Base-by-base conservation (phyloP, 129 eudicot genomes). In the Artemisia annua region DNA sequence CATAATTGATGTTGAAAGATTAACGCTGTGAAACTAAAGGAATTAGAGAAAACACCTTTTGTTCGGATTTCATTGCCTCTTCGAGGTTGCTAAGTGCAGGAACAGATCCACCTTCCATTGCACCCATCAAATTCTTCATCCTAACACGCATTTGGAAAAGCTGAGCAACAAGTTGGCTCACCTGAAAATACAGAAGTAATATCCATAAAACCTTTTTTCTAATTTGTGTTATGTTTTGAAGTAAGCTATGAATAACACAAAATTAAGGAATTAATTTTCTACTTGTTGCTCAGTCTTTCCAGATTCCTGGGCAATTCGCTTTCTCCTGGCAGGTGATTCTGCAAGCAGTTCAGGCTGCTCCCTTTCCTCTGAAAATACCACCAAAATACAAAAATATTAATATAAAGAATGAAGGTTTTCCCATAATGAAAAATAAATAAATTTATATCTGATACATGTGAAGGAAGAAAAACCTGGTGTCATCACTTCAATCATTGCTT, bases 201-300 rank as follows among this genome's bases (percentile, higher is more conserved):
- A 48, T 72, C 24, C 44, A 3, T 6, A 17, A 35, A 74, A n/a
- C 2, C 56, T 19, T 53, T 19, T 49, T 67, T 57, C 14, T 11
- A 15, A 0, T 15, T 63, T 12, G 2, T 20, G 64, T 26, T 30
- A 19, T 16, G 24, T n/a, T 20, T 15, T 3, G 43, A 35, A 35
- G 43, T 39, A 12, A 54, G n/a, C 46, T 9, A 5, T 16, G 10
- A 39, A 54, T 17, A 28, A 8, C 67, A 52, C 2, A 17, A 70
- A 16, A 18, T 14, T 11, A 13, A 5, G 17, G 32, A 30, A 15
- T 5, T 7, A n/a, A 30, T 43, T 65, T 28, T 13, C 11, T 76
- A 94, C 99, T 84, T 94, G 99, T 78, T 90, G 89, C 86, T 90
- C 99, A 7, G 97, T 88, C 67, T 88, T 94, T 75, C 97, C 97